Base-by-base conservation (phyloP, 2,329 filamentous ascomycete species). In the Cercospora sesami region DNA sequence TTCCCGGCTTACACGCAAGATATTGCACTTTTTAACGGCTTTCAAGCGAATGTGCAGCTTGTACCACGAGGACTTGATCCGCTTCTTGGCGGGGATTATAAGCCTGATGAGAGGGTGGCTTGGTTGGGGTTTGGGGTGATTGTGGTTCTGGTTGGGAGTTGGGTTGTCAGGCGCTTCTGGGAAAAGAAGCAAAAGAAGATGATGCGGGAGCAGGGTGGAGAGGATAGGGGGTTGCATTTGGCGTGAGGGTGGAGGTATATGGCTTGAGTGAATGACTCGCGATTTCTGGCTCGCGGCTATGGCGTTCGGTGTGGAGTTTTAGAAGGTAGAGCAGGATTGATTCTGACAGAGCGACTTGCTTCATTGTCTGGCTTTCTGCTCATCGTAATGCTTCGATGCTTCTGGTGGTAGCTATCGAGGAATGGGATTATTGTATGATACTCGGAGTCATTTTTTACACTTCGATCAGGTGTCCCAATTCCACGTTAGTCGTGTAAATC, bases 401-500 rank as follows among this genome's bases (percentile, higher is more conserved):
- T 8, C 36, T 42, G 36, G 6, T 8, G 36, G 36, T 42, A 42
- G 16, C 16, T 7, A 26, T 51, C 12, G 45, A 16, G 45, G 9
- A 16, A 4, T 14, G 9, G 0, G 9, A 16, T 3, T 51, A 2
- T 48, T 23, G 18, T 12, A 51, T 26, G 45, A 51, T 26, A 51
- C 10, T 51, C 21, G 26, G 45, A 51, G 21, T 51, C 10, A 2
- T 3, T 21, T 16, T 51, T 7, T 2, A 6, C 5, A 23, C 45
- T 23, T 53, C 28, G 5, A 42, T 1, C 6, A 42, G 36, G 36
- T n/a, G 7, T 42, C 16, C 36, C 36, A 42, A 42, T 42, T 8
- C 1, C 16, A 42, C 48, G 12, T 42, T 42, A 69, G 59, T 83
- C 72, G 53, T 74, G 74, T 63, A 74, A 69, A 60, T 75, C 74